phyloP scores from a whole-genome alignment of 1,139 yeast species.

The Lodderomyces jiufengensis region DNA sequence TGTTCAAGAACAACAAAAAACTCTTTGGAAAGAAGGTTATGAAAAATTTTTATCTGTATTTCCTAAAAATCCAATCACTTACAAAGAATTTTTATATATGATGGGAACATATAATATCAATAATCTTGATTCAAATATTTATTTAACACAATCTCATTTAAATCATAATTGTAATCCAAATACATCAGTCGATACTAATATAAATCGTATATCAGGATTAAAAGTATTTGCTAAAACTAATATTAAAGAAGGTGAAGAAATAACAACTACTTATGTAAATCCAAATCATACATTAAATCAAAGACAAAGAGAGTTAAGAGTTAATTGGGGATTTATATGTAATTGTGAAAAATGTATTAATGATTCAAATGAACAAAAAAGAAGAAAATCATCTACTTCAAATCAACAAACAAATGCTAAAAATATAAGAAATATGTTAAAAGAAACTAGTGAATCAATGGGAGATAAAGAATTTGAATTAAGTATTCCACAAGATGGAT shows the following conservation, averaged over 20 bases:
- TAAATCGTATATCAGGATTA: slow-evolving; percentile 50
- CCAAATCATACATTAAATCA: slow-evolving; percentile 60
- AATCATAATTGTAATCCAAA: slow-evolving; percentile 80
- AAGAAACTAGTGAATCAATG: slow-evolving; percentile 27
- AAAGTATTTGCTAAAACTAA: slow-evolving; percentile 58
- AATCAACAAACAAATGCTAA: slow-evolving; percentile 22
- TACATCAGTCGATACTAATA: slow-evolving; percentile 49
- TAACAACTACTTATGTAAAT: slow-evolving; percentile 67
- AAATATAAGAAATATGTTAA: slow-evolving; percentile 47
- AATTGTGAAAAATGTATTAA: slow-evolving; percentile 60
- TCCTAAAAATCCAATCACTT: slow-evolving; percentile 39
- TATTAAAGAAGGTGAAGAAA: slow-evolving; percentile 63
- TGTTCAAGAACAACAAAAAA: slow-evolving; percentile 55
- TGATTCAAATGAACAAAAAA: slow-evolving; percentile 44
- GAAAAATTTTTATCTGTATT: slow-evolving; percentile 49
- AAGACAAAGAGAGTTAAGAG: slow-evolving; percentile 63
- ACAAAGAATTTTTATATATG: slow-evolving; percentile 55
- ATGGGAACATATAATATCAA: slow-evolving; percentile 75
- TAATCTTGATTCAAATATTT: slow-evolving; percentile 64
- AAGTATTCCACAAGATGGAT: slow-evolving; percentile 34
- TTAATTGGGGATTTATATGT: slow-evolving; percentile 86
- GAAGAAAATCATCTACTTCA: slow-evolving; percentile 30
- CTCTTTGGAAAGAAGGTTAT: slow-evolving; percentile 59
- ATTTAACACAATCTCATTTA: slow-evolving; percentile 61
- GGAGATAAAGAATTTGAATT: slow-evolving; percentile 49